These are phyloP conservation scores for Ramularia collo-cygni DNA, from an alignment of 2,329 filamentous ascomycete genomes.

Conservation along the genomic window DNA sequence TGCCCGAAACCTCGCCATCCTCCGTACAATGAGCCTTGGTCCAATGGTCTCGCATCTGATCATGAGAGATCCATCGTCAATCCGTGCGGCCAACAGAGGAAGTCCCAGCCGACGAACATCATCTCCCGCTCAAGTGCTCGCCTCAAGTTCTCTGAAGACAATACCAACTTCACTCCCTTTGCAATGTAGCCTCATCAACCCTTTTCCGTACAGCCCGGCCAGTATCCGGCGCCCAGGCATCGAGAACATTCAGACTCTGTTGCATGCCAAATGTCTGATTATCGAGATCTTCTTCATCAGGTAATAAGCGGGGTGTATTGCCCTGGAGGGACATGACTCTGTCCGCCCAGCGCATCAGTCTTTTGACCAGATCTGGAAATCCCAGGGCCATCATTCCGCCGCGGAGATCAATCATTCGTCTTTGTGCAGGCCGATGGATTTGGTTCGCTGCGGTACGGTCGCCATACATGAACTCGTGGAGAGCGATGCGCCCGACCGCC, in stretches of 20 bases:
- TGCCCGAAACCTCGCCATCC: too few relatives aligned
- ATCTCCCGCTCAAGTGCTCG: too few relatives aligned
- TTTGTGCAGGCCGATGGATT: conserved; percentile 17
- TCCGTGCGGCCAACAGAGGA: too few relatives aligned
- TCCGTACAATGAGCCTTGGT: too few relatives aligned
- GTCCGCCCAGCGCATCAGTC: conserved; percentile 13
- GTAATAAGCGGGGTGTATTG: too few relatives aligned
- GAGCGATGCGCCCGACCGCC: conserved; percentile 20
- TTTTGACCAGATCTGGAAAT: conserved; percentile 6
- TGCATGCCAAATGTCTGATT: conserved; percentile 20
- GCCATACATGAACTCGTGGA: conserved; percentile 22
- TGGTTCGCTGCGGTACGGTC: conserved; percentile 14
- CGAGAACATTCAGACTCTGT: conserved; percentile 26
- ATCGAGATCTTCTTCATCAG: conserved; percentile 25
- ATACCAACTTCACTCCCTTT: too few relatives aligned
- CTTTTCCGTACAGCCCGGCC: too few relatives aligned
- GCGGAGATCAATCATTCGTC: conserved; percentile 13
- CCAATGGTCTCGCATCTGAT: too few relatives aligned
- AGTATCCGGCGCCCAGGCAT: conserved; percentile 26
- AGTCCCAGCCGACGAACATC: too few relatives aligned
- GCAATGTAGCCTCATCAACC: too few relatives aligned
- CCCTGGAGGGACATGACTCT: conserved; percentile 9
- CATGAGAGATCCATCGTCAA: too few relatives aligned
- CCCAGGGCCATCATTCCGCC: conserved; percentile 9
- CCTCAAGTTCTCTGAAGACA: too few relatives aligned